phyloP scores from a whole-genome alignment of 2,329 filamentous ascomycete species.

The Phaeophleospora eucalypticola region DNA sequence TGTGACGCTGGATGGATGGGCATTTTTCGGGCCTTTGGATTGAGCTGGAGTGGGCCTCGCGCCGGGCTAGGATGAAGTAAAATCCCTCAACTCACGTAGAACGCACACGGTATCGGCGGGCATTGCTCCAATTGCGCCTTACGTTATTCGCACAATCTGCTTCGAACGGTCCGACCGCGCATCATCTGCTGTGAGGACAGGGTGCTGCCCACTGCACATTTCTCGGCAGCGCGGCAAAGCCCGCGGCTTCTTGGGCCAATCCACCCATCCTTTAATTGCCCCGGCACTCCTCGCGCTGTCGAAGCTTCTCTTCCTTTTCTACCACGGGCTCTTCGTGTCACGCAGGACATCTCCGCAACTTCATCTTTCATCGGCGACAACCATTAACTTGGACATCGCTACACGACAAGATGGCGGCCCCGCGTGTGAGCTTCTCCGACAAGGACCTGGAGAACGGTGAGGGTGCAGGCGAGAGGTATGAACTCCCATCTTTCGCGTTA shows the following conservation, averaged over 20 bases:
- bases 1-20: too few species aligned
- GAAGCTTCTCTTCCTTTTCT: conserved; percentile 13
- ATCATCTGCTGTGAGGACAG: too few species aligned
- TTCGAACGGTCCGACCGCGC: background rate
- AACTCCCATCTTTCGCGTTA: conserved; percentile 1
- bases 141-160: background rate
- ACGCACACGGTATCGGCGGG: background rate
- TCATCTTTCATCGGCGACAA: conserved; percentile 16
- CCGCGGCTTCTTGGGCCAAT: too few species aligned
- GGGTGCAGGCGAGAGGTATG: conserved; percentile 21
- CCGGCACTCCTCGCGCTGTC: too few species aligned
- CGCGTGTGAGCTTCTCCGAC: conserved; percentile 38
- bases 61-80: background rate
- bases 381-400: conserved; percentile 33
- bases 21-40: background rate
- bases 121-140: background rate
- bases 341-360: conserved; percentile 10
- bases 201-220: too few species aligned
- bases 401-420: conserved; percentile 33
- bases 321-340: conserved; percentile 7
- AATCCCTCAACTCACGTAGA: background rate
- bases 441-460: conserved; percentile 38
- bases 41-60: background rate
- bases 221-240: too few species aligned
- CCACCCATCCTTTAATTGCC: too few species aligned